phyloP scores from a whole-genome alignment of 305 asterid species.

The Stenogyne calaminthoides region DNA sequence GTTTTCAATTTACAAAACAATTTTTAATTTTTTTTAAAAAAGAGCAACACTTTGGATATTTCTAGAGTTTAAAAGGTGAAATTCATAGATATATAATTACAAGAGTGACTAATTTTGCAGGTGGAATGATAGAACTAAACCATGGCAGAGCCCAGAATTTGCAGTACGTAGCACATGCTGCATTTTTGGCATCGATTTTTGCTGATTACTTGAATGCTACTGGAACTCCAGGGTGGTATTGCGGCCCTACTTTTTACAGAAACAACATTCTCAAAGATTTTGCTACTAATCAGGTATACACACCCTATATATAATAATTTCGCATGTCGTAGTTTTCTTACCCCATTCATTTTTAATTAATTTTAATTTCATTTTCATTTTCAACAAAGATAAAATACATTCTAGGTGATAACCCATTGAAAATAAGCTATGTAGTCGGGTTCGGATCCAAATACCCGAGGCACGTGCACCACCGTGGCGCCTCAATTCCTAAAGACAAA shows the following conservation, averaged over 20 bases:
- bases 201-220: slow-evolving; percentile 75
- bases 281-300: slow-evolving; percentile 71
- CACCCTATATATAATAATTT: too few species aligned
- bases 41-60: too few species aligned
- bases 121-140: slow-evolving; percentile 70
- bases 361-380: too few species aligned
- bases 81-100: not conserved
- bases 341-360: too few species aligned
- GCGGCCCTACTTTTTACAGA: slow-evolving; percentile 52
- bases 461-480: slow-evolving; percentile 88
- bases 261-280: slow-evolving; percentile 50
- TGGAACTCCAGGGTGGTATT: slow-evolving; percentile 74
- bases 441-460: slow-evolving; percentile 61
- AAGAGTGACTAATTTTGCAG: slow-evolving; percentile 34
- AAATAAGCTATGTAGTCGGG: slow-evolving; percentile 89
- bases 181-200: slow-evolving; percentile 72
- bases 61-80: too few species aligned
- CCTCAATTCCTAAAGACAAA: slow-evolving; percentile 63
- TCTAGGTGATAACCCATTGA: slow-evolving; percentile 69
- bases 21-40: too few species aligned
- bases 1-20: too few species aligned
- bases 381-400: slow-evolving; percentile 53
- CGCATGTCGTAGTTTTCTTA: too few species aligned
- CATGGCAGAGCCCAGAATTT: slow-evolving; percentile 62
- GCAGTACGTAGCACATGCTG: slow-evolving; percentile 84